Percentiles rank a stretch among this genome's conserved stretches.
These are phyloP conservation scores for Penicillium paxilli DNA, from an alignment of 495 filamentous ascomycete genomes.

Conservation along the genomic window DNA sequence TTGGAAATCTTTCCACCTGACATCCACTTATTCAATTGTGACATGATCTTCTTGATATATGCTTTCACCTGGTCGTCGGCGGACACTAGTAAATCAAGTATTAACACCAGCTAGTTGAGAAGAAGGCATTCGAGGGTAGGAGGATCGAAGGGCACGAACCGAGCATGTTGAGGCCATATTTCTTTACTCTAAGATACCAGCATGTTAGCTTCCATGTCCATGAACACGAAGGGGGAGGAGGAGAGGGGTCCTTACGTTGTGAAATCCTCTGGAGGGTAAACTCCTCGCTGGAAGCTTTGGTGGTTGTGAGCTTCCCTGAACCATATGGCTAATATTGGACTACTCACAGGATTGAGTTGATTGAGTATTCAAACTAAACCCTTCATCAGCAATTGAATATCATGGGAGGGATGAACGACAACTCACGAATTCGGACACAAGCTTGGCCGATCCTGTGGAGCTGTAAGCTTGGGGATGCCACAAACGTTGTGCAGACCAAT, in stretches of 20 bases:
- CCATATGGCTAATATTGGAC: background rate
- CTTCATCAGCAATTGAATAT: constrained; percentile 15
- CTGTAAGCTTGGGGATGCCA: constrained; percentile 21
- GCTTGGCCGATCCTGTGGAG: constrained; percentile 69
- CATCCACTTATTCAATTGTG: constrained; percentile 95
- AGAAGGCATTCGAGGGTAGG: background rate
- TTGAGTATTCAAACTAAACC: constrained; percentile 92
- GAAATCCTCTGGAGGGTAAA: constrained; percentile 98
- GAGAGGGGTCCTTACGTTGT: constrained; percentile 62
- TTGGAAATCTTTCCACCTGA: constrained; percentile 92
- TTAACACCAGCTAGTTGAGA: constrained; percentile 10
- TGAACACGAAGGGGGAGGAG: background rate
- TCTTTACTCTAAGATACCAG: constrained; percentile 79
- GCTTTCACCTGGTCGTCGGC: constrained; percentile 97
- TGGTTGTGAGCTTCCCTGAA: constrained; percentile 7
- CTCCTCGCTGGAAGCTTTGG: constrained; percentile 83
- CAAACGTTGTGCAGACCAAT: background rate
- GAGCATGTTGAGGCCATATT: constrained; percentile 99
- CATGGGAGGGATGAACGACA: background rate
- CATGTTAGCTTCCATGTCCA: constrained; percentile 1
- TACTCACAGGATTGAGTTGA: constrained; percentile 83
- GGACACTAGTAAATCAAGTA: constrained; percentile 56
- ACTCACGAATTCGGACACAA: constrained; percentile 92
- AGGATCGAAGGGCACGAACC: constrained; percentile 41
- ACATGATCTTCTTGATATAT: constrained; percentile 99